Percentiles rank a stretch among this genome's conserved stretches.
These are phyloP conservation scores for Globisporangium yorkense DNA, from an alignment of 352 stramenopile genomes.

Conservation along the genomic window DNA sequence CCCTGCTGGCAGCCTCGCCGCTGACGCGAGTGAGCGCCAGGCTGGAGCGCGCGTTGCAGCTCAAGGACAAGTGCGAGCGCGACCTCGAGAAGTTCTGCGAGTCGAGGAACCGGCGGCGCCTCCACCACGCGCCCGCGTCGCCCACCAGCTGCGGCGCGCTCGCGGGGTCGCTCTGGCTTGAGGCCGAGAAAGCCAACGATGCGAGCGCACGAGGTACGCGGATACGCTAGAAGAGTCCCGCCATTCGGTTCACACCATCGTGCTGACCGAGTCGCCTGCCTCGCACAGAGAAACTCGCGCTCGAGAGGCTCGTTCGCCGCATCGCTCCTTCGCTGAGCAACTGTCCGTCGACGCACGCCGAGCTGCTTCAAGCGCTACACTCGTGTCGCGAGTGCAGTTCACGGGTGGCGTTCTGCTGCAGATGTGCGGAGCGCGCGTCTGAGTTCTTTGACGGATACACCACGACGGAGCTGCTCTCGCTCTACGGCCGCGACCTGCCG, in stretches of 20 bases:
- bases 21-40: slow-evolving; percentile 28
- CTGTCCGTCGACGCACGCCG: slow-evolving; percentile 37
- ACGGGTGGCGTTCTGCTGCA: slow-evolving; percentile 44
- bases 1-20: slow-evolving; percentile 5
- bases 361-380: slow-evolving; percentile 58
- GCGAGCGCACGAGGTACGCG: slow-evolving; percentile 23
- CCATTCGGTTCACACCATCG: too few species aligned
- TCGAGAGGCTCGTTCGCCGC: slow-evolving; percentile 57
- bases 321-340: slow-evolving; percentile 60
- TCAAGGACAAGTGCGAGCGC: slow-evolving; percentile 49
- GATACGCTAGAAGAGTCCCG: background rate
- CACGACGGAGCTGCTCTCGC: slow-evolving; percentile 34
- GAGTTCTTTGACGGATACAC: slow-evolving; percentile 66
- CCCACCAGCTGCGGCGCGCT: slow-evolving; percentile 6
- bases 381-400: slow-evolving; percentile 43
- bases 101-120: slow-evolving; percentile 21
- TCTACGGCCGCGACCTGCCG: slow-evolving; percentile 55
- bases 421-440: slow-evolving; percentile 37
- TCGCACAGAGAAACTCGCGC: slow-evolving; percentile 39
- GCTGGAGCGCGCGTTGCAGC: slow-evolving; percentile 42
- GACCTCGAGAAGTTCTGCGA: slow-evolving; percentile 43
- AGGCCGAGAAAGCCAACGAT: slow-evolving; percentile 37
- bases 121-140: background rate
- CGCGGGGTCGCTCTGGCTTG: slow-evolving; percentile 16
- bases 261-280: background rate